These are phyloP conservation scores for Candida silvatica DNA, from an alignment of 805 yeast species.

Conservation along the genomic window DNA sequence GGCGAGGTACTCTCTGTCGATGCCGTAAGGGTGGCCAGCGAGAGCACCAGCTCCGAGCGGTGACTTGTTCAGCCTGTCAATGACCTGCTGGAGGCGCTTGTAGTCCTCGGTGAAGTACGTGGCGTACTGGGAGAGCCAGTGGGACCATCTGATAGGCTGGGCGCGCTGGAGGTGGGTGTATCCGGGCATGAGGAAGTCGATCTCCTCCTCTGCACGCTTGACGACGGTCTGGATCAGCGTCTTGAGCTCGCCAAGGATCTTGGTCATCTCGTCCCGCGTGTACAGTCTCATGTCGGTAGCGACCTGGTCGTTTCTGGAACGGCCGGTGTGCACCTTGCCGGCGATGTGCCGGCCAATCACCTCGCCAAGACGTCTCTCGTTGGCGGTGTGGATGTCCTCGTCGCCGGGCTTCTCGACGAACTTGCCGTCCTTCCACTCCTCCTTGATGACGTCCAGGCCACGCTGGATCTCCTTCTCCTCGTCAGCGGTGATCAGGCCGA, in stretches of 20 bases:
- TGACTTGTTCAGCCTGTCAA: conserved; percentile 73
- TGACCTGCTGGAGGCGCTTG: conserved; percentile 73
- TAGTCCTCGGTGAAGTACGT: conserved; percentile 90
- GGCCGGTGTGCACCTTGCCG: conserved; percentile 98
- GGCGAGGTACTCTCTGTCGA: conserved; percentile 88
- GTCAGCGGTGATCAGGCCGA: conserved; percentile 62
- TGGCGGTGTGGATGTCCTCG: conserved; percentile 98
- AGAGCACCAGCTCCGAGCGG: conserved; percentile 98
- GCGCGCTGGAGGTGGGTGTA: conserved; percentile 98
- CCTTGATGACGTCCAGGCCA: conserved; percentile 63
- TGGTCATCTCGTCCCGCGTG: conserved; percentile 72
- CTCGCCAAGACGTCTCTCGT: conserved; percentile 96
- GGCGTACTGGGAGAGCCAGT: conserved; percentile 92
- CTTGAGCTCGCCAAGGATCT: conserved; percentile 47
- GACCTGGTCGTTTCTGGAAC: conserved; percentile 97
- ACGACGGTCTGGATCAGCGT: conserved; percentile 60
- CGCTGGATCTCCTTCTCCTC: conserved; percentile 78
- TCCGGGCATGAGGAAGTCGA: conserved; percentile 95
- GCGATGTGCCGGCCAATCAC: conserved; percentile 88
- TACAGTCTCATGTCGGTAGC: conserved; percentile 98
- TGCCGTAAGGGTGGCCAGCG: conserved; percentile 99
- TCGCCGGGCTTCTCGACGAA: conserved; percentile 82
- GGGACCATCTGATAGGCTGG: conserved; percentile 99
- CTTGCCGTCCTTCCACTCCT: conserved; percentile 69
- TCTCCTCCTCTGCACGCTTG: conserved; percentile 75